Conservation (phyloP, 2,329 filamentous ascomycete genomes). For the Xylariomycetidae sp. region DNA sequence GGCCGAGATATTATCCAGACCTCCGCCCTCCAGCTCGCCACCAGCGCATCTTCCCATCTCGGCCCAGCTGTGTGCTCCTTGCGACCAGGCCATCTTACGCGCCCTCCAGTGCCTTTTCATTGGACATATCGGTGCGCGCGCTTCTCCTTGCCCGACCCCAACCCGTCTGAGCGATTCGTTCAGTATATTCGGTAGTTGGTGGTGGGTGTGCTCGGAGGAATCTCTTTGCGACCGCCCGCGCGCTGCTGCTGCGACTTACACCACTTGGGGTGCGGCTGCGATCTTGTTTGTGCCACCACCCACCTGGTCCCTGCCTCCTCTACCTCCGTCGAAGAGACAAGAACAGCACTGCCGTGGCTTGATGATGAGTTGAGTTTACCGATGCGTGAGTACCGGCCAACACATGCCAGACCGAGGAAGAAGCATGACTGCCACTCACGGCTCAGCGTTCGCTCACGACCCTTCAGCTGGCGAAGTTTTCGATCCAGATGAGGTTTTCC, state of each 20-base stretch:
- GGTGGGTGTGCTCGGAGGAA: too few species aligned
- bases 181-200: too few species aligned
- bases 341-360: conserved; percentile 11
- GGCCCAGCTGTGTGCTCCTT: background rate
- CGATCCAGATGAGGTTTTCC: conserved; percentile 42
- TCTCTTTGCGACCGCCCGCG: too few species aligned
- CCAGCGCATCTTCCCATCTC: conserved; percentile 1
- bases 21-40: background rate
- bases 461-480: conserved; percentile 31
- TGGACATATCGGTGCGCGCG: conserved; percentile 1
- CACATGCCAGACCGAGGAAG: conserved; percentile 22
- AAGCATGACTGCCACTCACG: conserved; percentile 29
- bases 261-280: conserved; percentile 1
- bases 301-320: background rate
- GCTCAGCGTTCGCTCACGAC: conserved; percentile 24
- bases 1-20: conserved; percentile 11
- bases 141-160: background rate
- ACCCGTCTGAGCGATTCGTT: too few species aligned
- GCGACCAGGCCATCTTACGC: background rate
- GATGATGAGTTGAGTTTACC: conserved; percentile 24
- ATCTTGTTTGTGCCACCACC: conserved; percentile 4
- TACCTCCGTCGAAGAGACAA: conserved; percentile 2
- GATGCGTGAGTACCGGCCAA: conserved; percentile 28
- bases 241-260: background rate
- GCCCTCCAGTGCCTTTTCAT: background rate